These are phyloP conservation scores for Neurospora tetraspora DNA, from an alignment of 495 filamentous ascomycete genomes.

Conservation along the genomic window DNA sequence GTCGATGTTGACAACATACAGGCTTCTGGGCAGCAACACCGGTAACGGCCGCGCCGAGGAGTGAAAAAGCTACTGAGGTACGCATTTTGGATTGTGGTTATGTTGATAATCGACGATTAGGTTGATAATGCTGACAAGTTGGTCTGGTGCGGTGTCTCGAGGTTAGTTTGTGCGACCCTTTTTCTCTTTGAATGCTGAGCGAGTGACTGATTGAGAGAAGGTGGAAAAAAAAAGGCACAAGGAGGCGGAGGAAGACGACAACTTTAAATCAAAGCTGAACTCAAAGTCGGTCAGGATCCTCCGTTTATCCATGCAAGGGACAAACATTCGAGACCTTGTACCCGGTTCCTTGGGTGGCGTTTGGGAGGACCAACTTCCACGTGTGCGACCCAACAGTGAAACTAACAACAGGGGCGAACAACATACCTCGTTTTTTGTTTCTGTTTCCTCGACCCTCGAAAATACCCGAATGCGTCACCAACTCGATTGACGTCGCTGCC, in stretches of 20 bases:
- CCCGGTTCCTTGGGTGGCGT: neutral
- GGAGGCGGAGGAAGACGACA: neutral
- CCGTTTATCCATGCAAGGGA: neutral
- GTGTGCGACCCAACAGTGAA: neutral
- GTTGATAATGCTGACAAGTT: neutral
- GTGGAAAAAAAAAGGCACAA: neutral
- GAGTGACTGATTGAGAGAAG: neutral
- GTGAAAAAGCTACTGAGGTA: neutral
- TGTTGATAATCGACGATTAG: neutral
- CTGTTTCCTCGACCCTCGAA: neutral
- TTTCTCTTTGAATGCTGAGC: neutral
- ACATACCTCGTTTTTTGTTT: neutral
- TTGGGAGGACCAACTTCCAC: neutral
- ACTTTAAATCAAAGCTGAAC: neutral
- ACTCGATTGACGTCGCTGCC: neutral
- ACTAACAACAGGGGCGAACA: neutral
- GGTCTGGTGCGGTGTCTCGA: neutral
- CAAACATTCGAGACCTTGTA: neutral
- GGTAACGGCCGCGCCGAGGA: neutral
- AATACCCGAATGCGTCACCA: neutral
- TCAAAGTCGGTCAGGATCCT: neutral
- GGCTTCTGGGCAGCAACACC: neutral
- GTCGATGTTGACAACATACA: conserved; percentile 3
- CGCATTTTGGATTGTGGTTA: conserved; percentile 1
- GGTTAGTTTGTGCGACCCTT: neutral